Base-by-base conservation (phyloP, 2,329 filamentous ascomycete species). In the Grosmannia serpens region DNA sequence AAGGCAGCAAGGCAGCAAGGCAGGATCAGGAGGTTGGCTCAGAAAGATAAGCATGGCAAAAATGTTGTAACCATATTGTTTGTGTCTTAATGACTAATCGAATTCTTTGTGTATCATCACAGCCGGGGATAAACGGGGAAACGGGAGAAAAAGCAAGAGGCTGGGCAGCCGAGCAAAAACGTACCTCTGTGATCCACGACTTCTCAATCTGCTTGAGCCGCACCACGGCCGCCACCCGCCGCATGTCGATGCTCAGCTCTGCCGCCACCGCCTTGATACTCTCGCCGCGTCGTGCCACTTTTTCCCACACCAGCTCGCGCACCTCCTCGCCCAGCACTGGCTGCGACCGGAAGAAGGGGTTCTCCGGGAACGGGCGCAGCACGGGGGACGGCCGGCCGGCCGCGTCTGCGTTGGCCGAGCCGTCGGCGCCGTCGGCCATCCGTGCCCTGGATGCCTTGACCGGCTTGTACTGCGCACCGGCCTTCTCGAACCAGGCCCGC, bases 21-120 rank as follows among this genome's bases (percentile, higher is more conserved):
- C 51, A 46, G 60, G 58, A 62, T 33, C 9, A 50, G 31, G 47
- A 29, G 58, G 64, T 60, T 62, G 82, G 82, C 79, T 83, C 79
- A 81, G 79, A 86, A 85, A 83, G 80, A 80, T 82, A 82, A 77
- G 77, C 63, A 64, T 64, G 60, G 56, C 59, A 62, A 56, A 61
- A 15, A 54, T 82, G 20, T 80, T 87, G 78, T 92, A 92, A 96
- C 89, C 89, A 94, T 85, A 79, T 84, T 58, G 60, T 44, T 22
- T 77, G 73, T 85, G 91, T 97, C 91, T 96, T 96, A 80, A 95
- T 96, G 92, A 97, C 92, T 96, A 96, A 97, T 96, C 92, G 92
- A 87, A 82, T 84, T 85, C 83, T 81, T 80, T 74, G 71, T 69
- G 65, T 68, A 71, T 82, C 81, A 84, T 84, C 81, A 83, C 72